Base-by-base conservation (phyloP, 2,329 filamentous ascomycete species). In the Penicillium aurantiogriseum region DNA sequence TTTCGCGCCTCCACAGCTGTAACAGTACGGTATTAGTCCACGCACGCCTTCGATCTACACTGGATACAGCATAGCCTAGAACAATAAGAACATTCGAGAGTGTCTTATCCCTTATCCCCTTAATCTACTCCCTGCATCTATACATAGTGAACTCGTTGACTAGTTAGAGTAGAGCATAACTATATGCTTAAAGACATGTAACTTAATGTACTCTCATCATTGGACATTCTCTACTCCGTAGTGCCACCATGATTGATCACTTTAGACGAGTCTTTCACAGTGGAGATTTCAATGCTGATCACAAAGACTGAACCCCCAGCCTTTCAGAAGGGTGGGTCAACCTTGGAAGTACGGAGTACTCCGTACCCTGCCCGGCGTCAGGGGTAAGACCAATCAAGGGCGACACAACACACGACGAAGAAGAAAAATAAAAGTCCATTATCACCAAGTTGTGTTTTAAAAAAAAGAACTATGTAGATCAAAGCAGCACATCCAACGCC, bases 331-430 rank as follows among this genome's bases (percentile, higher is more conserved):
- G 44, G 52, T 42, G 47, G 47, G 19, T 38, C 33, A 23, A 17
- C 7, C 25, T 8, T 27, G 25, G 25, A 8, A 8, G 25, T 25
- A 21, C 21, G 21, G 21, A 7, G 3, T 13, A n/a, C n/a, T n/a
- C n/a, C n/a, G n/a, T n/a, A 11, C 40, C n/a, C 50, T 35, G 42
- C 21, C 39, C n/a, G 17, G n/a, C 4, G 43, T 27, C 45, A 50
- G 52, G 52, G 52, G 44, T 17, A 33, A 25, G 10, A 48, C 36
- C 52, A 54, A 54, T 54, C 44, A 54, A 54, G 52, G 52, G 36
- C n/a, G n/a, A 45, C 11, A 33, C 5, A 11, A 33, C 38, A 42
- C 27, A 38, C 6, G 31, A 40, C 11, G 15, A 4, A 21, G 2
- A 17, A 35, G 6, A 17, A 42, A 33, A 39, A 19, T 35, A 11